phyloP scores from a whole-genome alignment of 352 stramenopile genomes.

The Globisporangium heterothallicum region DNA sequence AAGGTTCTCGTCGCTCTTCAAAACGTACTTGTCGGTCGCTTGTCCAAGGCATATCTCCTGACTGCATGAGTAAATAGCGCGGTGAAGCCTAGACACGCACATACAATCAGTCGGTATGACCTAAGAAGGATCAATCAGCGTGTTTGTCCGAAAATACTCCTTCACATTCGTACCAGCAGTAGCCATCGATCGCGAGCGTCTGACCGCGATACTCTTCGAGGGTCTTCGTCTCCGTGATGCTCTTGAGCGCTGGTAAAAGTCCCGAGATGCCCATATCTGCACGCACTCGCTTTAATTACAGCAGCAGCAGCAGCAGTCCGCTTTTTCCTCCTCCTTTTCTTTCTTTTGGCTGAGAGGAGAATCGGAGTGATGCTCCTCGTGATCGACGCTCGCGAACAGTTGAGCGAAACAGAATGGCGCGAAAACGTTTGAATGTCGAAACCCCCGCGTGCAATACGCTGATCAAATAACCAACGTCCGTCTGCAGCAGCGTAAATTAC shows the following conservation, averaged over 20 bases:
- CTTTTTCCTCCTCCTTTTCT: background rate
- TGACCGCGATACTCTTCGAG: slow-evolving; percentile 50
- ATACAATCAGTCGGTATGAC: background rate
- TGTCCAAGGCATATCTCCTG: slow-evolving; percentile 65
- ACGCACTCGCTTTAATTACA: background rate
- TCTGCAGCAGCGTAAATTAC: background rate
- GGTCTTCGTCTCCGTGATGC: slow-evolving; percentile 55
- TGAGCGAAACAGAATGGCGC: slow-evolving; percentile 22
- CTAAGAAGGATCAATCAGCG: too few species aligned
- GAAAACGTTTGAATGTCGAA: slow-evolving; percentile 13
- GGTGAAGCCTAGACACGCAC: slow-evolving; percentile 51
- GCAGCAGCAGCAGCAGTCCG: background rate
- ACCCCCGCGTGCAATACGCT: background rate
- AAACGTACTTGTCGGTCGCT: slow-evolving; percentile 61
- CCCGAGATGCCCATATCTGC: slow-evolving; percentile 51
- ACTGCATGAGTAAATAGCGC: slow-evolving; percentile 69
- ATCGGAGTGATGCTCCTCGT: slow-evolving; percentile 18
- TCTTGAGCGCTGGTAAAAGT: slow-evolving; percentile 67
- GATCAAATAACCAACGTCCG: background rate
- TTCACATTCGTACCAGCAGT: slow-evolving; percentile 61
- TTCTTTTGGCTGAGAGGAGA: slow-evolving; percentile 1
- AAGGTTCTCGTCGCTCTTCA: too few species aligned
- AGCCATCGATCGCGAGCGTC: slow-evolving; percentile 75
- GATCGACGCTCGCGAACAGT: slow-evolving; percentile 18
- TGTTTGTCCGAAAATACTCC: background rate